Conservation (phyloP, 176 grass and related monocot species). For the Musa beccarii region DNA sequence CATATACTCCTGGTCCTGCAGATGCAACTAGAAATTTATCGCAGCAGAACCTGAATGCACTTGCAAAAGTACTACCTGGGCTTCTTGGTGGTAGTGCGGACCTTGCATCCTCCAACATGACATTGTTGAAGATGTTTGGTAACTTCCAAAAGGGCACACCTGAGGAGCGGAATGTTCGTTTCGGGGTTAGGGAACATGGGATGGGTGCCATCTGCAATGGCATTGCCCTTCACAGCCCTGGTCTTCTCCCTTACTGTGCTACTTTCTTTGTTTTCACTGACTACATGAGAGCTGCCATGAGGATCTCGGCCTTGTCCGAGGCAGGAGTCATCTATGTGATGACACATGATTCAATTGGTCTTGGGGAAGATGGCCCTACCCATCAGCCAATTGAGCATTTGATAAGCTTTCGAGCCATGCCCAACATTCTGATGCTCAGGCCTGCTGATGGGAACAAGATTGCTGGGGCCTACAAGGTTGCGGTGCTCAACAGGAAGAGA, state of each 20-base stretch:
- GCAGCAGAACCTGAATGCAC: conserved; percentile 80
- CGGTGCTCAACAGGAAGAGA: conserved; percentile 75
- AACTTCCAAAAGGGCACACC: conserved; percentile 93
- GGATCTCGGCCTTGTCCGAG: conserved; percentile 84
- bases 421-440: conserved; percentile 88
- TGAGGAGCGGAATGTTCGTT: conserved; percentile 93
- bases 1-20: conserved; percentile 71
- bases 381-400: conserved; percentile 95
- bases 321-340: conserved; percentile 89
- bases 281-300: conserved; percentile 94
- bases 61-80: conserved; percentile 80
- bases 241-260: conserved; percentile 89
- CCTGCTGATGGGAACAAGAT: conserved; percentile 94
- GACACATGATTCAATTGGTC: conserved; percentile 98
- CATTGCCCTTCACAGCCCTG: conserved; percentile 73
- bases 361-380: conserved; percentile 85
- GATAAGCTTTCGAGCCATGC: conserved; percentile 90
- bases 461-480: conserved; percentile 79
- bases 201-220: conserved; percentile 97
- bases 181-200: conserved; percentile 88
- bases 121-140: conserved; percentile 93
- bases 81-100: conserved; percentile 94
- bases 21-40: conserved; percentile 97
- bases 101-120: conserved; percentile 99
- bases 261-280: conserved; percentile 99